phyloP scores from a whole-genome alignment of 768 basidiomycete genomes.

The Tephrocybe sp. region DNA sequence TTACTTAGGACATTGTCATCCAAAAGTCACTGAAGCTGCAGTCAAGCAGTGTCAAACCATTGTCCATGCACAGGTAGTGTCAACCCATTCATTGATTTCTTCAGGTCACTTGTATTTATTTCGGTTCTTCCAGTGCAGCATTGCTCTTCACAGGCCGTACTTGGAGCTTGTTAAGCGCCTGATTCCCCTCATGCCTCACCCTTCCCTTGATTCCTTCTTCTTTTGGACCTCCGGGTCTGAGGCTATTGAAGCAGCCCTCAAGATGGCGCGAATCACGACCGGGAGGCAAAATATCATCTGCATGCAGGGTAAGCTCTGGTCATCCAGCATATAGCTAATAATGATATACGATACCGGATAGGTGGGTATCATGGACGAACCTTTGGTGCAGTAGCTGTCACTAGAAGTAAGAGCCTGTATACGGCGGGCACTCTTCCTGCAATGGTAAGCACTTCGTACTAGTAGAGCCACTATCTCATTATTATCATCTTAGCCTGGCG shows the following conservation, averaged over 20 bases:
- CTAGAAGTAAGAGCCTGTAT: constrained; percentile 92
- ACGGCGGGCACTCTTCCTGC: constrained; percentile 74
- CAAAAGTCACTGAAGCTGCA: constrained; percentile 80
- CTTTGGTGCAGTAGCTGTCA: constrained; percentile 88
- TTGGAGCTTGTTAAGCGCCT: constrained; percentile 85
- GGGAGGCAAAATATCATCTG: constrained; percentile 83
- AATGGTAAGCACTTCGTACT: constrained; percentile 52
- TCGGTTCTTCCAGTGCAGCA: constrained; percentile 62
- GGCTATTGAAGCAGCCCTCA: constrained; percentile 86
- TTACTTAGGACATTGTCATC: constrained; percentile 77
- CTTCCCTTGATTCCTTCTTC: constrained; percentile 92
- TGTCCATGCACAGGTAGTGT: constrained; percentile 70
- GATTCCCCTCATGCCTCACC: constrained; percentile 85
- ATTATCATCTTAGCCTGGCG: constrained; percentile 63
- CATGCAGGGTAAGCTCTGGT: constrained; percentile 67
- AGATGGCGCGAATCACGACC: constrained; percentile 80
- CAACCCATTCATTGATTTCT: not conserved
- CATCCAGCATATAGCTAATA: not conserved
- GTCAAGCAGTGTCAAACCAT: constrained; percentile 81
- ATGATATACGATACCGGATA: constrained; percentile 17
- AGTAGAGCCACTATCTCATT: not conserved
- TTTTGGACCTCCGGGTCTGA: constrained; percentile 97
- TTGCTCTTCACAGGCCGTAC: constrained; percentile 84
- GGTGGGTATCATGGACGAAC: constrained; percentile 91
- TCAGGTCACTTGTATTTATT: not conserved